Base-by-base conservation (phyloP, 2,329 filamentous ascomycete genomes). In the Ilyonectria robusta region DNA sequence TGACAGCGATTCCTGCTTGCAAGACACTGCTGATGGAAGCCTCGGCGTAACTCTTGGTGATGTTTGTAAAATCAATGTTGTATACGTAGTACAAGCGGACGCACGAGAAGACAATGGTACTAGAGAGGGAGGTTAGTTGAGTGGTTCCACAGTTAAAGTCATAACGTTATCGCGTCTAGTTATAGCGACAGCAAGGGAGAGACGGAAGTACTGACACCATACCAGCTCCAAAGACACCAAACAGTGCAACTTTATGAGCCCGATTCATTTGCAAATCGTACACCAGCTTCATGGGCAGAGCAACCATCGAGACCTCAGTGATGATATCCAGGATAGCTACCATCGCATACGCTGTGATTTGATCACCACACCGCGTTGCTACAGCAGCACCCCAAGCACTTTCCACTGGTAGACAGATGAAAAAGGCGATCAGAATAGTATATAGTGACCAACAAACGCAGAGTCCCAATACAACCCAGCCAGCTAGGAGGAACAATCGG, bases 71-170 rank as follows among this genome's bases (percentile, higher is more conserved):
- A 46, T 70, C 59, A 44, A 68, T 66, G 29, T 68, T 66, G 17
- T 63, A 53, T 4, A 60, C 66, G 48, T 63, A 68, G 37, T 68
- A 66, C 4, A 70, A 48, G 8, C 63, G 63, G 13, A 70, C 58
- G 47, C 62, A 68, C 5, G 68, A 70, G 56, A 66, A 70, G 7
- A 57, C 42, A 17, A 70, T 66, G 3, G 68, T 68, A 7, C 66
- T 66, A 21, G 1, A 33, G 1, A 19, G 4, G 7, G 17, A 13
- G 2, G n/a, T 10, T 19, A 42, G 17, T n/a, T 11, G 31, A 42
- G 40, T n/a, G 17, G n/a, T 19, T n/a, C 15, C 15, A 8, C 17
- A n/a, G 5, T n/a, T n/a, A 4, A 21, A 8, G 17, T 21, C n/a
- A 11, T 8, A 13, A 23, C 4, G 19, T 4, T 21, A 19, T 13